Evolutionary conservation across 306 rosid species (phyloP).

Genomic region (Hippophae tibetana): DNA sequence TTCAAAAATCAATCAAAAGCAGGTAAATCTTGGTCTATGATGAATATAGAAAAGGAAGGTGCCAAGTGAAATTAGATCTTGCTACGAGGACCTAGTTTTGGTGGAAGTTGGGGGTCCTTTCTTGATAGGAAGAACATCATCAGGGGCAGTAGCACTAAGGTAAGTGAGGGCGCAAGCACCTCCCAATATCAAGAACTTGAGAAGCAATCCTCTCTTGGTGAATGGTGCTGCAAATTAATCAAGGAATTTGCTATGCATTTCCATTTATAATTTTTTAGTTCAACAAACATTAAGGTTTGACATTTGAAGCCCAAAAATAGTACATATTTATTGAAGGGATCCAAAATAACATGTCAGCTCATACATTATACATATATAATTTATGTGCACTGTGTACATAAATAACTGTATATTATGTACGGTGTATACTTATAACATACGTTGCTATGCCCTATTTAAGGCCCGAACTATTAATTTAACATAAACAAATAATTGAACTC

Average conservation of each 20-base stretch:
- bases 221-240: constrained; percentile 98
- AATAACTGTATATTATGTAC: too few relatives aligned
- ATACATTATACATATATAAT: too few relatives aligned
- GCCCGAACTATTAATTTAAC: too few relatives aligned
- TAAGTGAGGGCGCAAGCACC: constrained; percentile 86
- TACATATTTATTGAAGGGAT: too few relatives aligned
- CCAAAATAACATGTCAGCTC: too few relatives aligned
- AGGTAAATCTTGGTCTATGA: constrained; percentile 9
- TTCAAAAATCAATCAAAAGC: constrained; percentile 18
- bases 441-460: too few relatives aligned
- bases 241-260: constrained; percentile 79
- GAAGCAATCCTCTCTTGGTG: constrained; percentile 91
- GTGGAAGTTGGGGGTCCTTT: constrained; percentile 99
- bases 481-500: too few relatives aligned
- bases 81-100: constrained; percentile 89
- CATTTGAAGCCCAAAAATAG: too few relatives aligned
- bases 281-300: not conserved
- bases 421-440: too few relatives aligned
- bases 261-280: constrained; percentile 2
- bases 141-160: constrained; percentile 71
- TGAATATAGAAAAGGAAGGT: constrained; percentile 1
- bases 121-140: constrained; percentile 79
- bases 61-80: constrained; percentile 50
- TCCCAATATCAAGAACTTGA: constrained; percentile 86
- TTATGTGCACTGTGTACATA: too few relatives aligned